Evolutionary conservation across 2,329 filamentous ascomycete species (phyloP), one percentile per base, ranked within the genome.

Genomic region (Ophiostoma triangulosporum): DNA sequence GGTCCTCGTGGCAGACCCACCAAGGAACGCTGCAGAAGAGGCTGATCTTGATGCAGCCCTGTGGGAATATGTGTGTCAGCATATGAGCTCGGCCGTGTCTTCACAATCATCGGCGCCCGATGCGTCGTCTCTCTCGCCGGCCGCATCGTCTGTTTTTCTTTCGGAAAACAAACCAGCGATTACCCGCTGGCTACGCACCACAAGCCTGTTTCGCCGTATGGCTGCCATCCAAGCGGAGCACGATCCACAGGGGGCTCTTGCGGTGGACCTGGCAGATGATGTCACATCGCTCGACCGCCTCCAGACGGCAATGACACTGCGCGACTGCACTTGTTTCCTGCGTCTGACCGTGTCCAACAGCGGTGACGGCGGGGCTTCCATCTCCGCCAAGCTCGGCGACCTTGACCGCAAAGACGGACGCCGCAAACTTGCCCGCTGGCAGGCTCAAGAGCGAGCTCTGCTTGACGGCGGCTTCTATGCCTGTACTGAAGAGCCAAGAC

Each of bases 291-390:
- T 74, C 33, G 63, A 68, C 11, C 69, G 75, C 27, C 81, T 86
- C 56, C 74, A 77, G 12, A 70, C 86, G 6, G 84, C 85, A 54
- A 91, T 91, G 86, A 90, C 87, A 3, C 65, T 93, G 59, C 73
- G 87, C 50, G 87, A 93, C 69, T 89, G 86, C 64, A 87, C 84
- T 3, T 77, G 86, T 60, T 89, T 84, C 62, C 70, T 88, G 38
- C 78, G 79, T 61, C 74, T 88, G 54, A 57, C 52, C 5, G 9
- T 51, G 3, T 20, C 64, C 1, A 65, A 80, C 4, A 72, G 76
- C 55, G 71, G 77, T 33, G 77, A 81, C 51, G 77, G 81, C 51
- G 27, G 22, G 4, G 57, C 60, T 6, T 63, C 64, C 1, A 65
- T 81, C 6, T 72, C 78, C 53, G 73, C 79, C 43, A 78, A 83